Conservation (phyloP, 1,139 yeast species). For the Kluyveromyces sp. region DNA sequence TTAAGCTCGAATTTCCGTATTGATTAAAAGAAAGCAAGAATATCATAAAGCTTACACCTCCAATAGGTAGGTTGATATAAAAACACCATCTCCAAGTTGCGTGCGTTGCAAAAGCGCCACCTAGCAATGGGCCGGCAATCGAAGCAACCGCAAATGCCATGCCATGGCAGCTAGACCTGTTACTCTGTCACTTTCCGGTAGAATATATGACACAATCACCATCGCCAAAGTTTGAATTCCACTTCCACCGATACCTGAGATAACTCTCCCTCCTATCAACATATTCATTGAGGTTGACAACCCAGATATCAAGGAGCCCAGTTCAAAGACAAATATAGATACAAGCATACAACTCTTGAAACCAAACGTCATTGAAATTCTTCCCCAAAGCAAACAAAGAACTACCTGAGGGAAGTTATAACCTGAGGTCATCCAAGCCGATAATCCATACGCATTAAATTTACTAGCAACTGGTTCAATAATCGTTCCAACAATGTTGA, state of each 20-base stretch:
- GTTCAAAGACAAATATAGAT: conserved; percentile 49
- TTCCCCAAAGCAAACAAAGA: conserved; percentile 54
- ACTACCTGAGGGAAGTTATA: conserved; percentile 54
- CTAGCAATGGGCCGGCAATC: conserved; percentile 59
- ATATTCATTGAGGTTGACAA: conserved; percentile 48
- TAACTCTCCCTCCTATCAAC: conserved; percentile 62
- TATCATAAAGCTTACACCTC: conserved; percentile 46
- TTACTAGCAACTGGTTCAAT: conserved; percentile 48
- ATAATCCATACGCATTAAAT: conserved; percentile 45
- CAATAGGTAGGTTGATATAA: conserved; percentile 62
- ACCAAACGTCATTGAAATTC: conserved; percentile 53
- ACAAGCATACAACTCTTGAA: conserved; percentile 44
- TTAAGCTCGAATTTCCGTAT: too few species aligned
- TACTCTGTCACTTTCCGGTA: conserved; percentile 53
- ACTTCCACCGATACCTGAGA: conserved; percentile 71
- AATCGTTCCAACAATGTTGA: conserved; percentile 56
- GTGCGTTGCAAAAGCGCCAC: conserved; percentile 56
- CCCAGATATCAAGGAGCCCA: conserved; percentile 57
- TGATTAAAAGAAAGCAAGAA: conserved; percentile 49
- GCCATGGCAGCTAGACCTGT: conserved; percentile 44
- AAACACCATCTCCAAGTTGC: conserved; percentile 78
- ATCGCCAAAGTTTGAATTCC: conserved; percentile 55
- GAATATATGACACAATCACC: conserved; percentile 53
- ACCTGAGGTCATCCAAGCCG: conserved; percentile 58
- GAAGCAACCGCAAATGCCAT: conserved; percentile 49